Conservation (phyloP, 306 rosid genomes). For the Urtica urens region DNA sequence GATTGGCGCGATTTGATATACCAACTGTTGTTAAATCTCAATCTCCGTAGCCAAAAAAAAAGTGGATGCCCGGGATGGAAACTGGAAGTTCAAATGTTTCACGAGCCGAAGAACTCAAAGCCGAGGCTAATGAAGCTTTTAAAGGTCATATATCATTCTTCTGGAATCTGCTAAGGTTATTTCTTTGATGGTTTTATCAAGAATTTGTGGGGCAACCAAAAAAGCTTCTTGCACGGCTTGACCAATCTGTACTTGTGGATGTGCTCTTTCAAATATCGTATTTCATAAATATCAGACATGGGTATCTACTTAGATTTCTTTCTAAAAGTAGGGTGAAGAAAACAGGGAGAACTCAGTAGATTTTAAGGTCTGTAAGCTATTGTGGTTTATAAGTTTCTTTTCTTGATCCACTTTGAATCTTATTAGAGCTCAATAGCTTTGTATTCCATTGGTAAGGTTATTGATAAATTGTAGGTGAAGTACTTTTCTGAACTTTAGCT, state of each 20-base stretch:
- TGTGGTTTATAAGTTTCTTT: neutral
- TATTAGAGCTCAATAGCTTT: neutral
- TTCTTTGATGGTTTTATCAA: neutral
- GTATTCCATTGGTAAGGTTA: conserved; percentile 12
- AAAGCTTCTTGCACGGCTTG: no score
- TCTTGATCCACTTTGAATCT: neutral
- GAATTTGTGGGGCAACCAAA: neutral
- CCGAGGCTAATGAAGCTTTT: conserved; percentile 77
- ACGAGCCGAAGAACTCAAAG: conserved; percentile 69
- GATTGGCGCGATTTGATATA: no score
- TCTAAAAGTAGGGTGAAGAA: neutral
- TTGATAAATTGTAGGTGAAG: no score
- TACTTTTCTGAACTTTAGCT: neutral
- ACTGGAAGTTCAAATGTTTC: conserved; percentile 31
- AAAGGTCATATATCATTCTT: conserved; percentile 37
- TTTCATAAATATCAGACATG: no score
- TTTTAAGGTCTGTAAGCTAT: no score
- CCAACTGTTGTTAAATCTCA: no score
- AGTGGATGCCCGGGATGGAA: conserved; percentile 46
- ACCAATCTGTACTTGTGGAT: no score
- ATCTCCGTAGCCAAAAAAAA: no score
- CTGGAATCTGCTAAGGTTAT: conserved; percentile 2
- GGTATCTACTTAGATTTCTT: no score
- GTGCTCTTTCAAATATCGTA: no score
- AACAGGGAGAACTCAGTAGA: no score